phyloP scores from a whole-genome alignment of 352 stramenopile genomes.

The Phytophthora capsici region DNA sequence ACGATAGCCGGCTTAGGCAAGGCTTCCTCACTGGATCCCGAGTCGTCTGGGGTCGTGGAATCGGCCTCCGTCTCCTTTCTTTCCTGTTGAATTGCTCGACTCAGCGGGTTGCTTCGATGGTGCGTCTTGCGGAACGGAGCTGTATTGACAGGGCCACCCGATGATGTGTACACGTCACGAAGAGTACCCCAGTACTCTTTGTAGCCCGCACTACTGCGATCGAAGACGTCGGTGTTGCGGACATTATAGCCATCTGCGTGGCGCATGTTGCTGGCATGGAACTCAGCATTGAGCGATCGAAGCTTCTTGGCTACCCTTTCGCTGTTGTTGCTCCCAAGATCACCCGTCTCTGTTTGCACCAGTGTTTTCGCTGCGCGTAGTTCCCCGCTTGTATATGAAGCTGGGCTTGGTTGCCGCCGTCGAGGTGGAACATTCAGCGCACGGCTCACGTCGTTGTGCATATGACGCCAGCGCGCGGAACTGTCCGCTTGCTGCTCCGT shows the following conservation, averaged over 20 bases:
- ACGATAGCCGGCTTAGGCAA: conserved; percentile 48
- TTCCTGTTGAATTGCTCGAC: conserved; percentile 4
- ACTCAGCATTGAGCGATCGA: conserved; percentile 77
- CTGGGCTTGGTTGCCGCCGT: conserved; percentile 29
- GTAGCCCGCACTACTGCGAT: conserved; percentile 61
- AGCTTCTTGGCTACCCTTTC: conserved; percentile 77
- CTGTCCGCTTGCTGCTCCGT: conserved; percentile 45
- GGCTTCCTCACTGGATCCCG: conserved; percentile 43
- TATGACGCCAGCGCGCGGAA: conserved; percentile 62
- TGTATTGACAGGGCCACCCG: conserved; percentile 14
- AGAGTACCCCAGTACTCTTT: conserved; percentile 81
- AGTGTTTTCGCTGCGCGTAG: conserved; percentile 38
- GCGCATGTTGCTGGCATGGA: conserved; percentile 63
- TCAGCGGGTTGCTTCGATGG: conserved; percentile 14
- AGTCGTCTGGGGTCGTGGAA: conserved; percentile 65
- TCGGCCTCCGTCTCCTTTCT: conserved; percentile 52
- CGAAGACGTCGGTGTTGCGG: conserved; percentile 38
- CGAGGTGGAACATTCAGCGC: conserved; percentile 44
- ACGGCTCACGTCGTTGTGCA: conserved; percentile 77
- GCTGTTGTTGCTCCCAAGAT: conserved; percentile 64
- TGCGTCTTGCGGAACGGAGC: conserved; percentile 24
- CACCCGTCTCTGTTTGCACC: conserved; percentile 52
- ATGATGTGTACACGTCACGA: conserved; percentile 65
- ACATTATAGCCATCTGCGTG: conserved; percentile 49
- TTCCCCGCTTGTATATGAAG: conserved; percentile 43